phyloP scores from a whole-genome alignment of 768 basidiomycete genomes.

The Tricholoma matsutake region DNA sequence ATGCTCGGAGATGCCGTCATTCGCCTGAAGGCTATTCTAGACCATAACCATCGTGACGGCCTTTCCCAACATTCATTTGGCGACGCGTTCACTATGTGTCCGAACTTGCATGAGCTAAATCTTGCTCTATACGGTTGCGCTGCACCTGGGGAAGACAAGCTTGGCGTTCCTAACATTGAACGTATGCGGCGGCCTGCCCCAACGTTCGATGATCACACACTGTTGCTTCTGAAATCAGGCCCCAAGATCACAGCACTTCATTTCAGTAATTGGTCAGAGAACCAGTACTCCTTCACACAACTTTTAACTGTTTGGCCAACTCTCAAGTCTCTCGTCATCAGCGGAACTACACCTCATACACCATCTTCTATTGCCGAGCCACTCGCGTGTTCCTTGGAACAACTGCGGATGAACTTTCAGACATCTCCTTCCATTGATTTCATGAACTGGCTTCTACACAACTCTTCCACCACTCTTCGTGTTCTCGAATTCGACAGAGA shows the following conservation, averaged over 20 bases:
- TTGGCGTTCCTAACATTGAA: slow-evolving; percentile 43
- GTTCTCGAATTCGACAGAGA: slow-evolving; percentile 59
- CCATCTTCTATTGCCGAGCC: slow-evolving; percentile 41
- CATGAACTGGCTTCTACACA: slow-evolving; percentile 66
- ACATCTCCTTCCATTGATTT: slow-evolving; percentile 59
- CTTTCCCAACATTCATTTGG: slow-evolving; percentile 58
- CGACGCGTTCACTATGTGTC: slow-evolving; percentile 53
- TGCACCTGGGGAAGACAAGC: slow-evolving; percentile 46
- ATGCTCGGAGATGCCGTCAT: slow-evolving; percentile 52
- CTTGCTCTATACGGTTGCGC: slow-evolving; percentile 60
- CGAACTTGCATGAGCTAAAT: slow-evolving; percentile 52
- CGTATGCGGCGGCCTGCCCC: slow-evolving; percentile 51
- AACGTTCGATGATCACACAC: slow-evolving; percentile 49
- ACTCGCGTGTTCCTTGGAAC: slow-evolving; percentile 44
- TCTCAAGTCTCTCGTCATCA: slow-evolving; percentile 52
- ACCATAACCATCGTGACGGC: slow-evolving; percentile 63
- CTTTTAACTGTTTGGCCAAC: slow-evolving; percentile 64
- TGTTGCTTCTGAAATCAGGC: slow-evolving; percentile 52
- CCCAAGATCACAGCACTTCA: slow-evolving; percentile 51
- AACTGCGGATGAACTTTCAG: slow-evolving; percentile 66
- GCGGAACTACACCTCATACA: slow-evolving; percentile 55
- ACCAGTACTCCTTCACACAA: slow-evolving; percentile 51
- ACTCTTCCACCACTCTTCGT: slow-evolving; percentile 47
- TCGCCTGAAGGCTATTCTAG: slow-evolving; percentile 54
- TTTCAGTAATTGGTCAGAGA: slow-evolving; percentile 73